Conservation (phyloP, 1,139 yeast genomes). For the Pichia sp. region DNA sequence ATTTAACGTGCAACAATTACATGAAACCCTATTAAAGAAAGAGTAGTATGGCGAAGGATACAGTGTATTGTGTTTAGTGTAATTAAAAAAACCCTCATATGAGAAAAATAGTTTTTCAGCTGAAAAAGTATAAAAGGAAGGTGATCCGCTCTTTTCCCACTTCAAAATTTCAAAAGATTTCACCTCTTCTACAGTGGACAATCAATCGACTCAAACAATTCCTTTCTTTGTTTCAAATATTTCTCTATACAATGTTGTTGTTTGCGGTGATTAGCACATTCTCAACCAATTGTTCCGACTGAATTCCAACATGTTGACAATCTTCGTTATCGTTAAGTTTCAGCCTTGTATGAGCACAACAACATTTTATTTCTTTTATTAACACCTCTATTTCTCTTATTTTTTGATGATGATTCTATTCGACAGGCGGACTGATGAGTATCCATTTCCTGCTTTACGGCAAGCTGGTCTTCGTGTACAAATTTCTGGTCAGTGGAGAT, state of each 20-base stretch:
- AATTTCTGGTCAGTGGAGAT: conserved; percentile 47
- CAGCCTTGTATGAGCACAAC: conserved; percentile 73
- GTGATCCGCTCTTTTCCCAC: background rate
- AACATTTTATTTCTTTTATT: conserved; percentile 15
- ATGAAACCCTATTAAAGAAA: conserved; percentile 31
- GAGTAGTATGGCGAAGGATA: too few species aligned
- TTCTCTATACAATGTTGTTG: background rate
- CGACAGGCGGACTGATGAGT: conserved; percentile 79
- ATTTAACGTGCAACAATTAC: conserved; percentile 59
- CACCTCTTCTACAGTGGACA: too few species aligned
- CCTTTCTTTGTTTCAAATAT: background rate
- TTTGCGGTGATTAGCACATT: conserved; percentile 51
- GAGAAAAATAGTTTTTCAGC: background rate
- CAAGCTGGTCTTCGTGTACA: conserved; percentile 65
- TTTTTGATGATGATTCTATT: conserved; percentile 46
- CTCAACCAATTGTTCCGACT: conserved; percentile 76
- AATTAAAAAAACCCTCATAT: background rate
- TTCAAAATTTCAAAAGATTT: too few species aligned
- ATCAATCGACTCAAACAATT: too few species aligned
- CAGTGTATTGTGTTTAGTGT: too few species aligned
- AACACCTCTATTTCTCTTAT: conserved; percentile 12
- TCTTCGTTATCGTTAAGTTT: conserved; percentile 70
- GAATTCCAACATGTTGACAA: conserved; percentile 70
- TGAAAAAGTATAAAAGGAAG: conserved; percentile 1
- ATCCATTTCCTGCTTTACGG: conserved; percentile 44